Percentiles rank a stretch among this genome's conserved stretches.
phyloP scores from a whole-genome alignment of 1,284 basidiomycete species.

The Sporisorium scitamineum region DNA sequence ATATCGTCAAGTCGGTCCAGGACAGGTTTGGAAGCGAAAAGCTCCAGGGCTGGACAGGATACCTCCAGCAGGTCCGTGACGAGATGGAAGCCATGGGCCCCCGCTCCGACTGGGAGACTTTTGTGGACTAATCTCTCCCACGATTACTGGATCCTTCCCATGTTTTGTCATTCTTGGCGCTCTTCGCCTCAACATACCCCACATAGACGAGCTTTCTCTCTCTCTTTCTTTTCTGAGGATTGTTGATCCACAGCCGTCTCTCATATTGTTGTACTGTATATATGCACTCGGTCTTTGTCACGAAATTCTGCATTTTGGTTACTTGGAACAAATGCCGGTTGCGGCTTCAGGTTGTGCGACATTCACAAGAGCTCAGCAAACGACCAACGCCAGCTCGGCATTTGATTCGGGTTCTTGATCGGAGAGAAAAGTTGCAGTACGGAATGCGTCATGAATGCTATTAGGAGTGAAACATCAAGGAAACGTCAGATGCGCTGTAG shows the following conservation, averaged over 20 bases:
- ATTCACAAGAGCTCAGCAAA: no score
- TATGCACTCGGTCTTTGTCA: neutral
- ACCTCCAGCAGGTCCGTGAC: conserved; percentile 37
- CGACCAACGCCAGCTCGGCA: neutral
- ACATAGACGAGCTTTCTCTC: neutral
- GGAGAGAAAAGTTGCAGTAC: neutral
- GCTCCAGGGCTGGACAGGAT: conserved; percentile 37
- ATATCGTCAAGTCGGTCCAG: conserved; percentile 35
- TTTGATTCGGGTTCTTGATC: neutral
- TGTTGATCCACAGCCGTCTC: neutral
- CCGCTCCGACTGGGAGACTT: conserved; percentile 44
- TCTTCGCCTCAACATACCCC: conserved; percentile 5
- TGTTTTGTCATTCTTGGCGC: neutral
- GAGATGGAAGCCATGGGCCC: conserved; percentile 46
- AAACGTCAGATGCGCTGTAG: neutral
- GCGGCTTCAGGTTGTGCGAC: neutral
- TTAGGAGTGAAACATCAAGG: neutral
- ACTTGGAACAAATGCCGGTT: neutral
- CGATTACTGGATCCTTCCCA: neutral
- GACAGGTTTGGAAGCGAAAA: conserved; percentile 21
- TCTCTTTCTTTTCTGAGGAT: no score
- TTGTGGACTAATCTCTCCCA: conserved; percentile 25
- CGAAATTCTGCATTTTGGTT: neutral
- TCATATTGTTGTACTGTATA: neutral
- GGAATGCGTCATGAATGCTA: neutral